Conservation (phyloP, 768 basidiomycete species). For the Sistotremastrum niveocremeum region DNA sequence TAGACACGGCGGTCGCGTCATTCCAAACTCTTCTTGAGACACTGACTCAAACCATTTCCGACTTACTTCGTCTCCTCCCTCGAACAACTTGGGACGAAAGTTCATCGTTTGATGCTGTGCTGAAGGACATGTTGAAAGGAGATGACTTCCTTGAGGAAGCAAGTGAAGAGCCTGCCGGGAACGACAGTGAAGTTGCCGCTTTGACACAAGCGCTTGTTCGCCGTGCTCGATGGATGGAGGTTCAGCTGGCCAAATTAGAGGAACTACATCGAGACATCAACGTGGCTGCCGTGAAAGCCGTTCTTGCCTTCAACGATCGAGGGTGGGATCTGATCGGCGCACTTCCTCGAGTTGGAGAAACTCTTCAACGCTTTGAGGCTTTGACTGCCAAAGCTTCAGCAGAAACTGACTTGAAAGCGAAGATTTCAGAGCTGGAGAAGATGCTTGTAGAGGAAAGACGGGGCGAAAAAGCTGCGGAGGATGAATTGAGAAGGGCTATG, state of each 20-base stretch:
- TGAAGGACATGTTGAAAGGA: conserved; percentile 80
- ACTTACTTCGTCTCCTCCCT: conserved; percentile 70
- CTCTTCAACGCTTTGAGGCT: conserved; percentile 52
- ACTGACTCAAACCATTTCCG: conserved; percentile 80
- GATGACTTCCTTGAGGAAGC: conserved; percentile 76
- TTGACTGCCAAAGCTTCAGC: conserved; percentile 39
- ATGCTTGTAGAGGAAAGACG: conserved; percentile 58
- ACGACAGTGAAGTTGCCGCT: conserved; percentile 76
- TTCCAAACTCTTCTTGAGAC: conserved; percentile 85
- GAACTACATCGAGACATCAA: conserved; percentile 86
- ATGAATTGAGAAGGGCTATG: conserved; percentile 65
- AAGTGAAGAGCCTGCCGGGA: conserved; percentile 46
- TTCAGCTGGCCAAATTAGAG: conserved; percentile 77
- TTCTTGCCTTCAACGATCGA: conserved; percentile 71
- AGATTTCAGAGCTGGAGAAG: conserved; percentile 60
- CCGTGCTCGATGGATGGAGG: conserved; percentile 90
- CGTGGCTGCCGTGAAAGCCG: conserved; percentile 70
- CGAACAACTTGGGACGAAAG: conserved; percentile 86
- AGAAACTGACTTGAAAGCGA: conserved; percentile 28
- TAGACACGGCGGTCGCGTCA: conserved; percentile 80
- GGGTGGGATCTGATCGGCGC: conserved; percentile 67
- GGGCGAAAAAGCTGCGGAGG: conserved; percentile 57
- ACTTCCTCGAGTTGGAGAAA: conserved; percentile 57
- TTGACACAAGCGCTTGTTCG: conserved; percentile 74
- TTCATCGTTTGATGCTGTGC: conserved; percentile 75